Conservation (phyloP, 2,329 filamentous ascomycete genomes). For the Exophiala mesophila region DNA sequence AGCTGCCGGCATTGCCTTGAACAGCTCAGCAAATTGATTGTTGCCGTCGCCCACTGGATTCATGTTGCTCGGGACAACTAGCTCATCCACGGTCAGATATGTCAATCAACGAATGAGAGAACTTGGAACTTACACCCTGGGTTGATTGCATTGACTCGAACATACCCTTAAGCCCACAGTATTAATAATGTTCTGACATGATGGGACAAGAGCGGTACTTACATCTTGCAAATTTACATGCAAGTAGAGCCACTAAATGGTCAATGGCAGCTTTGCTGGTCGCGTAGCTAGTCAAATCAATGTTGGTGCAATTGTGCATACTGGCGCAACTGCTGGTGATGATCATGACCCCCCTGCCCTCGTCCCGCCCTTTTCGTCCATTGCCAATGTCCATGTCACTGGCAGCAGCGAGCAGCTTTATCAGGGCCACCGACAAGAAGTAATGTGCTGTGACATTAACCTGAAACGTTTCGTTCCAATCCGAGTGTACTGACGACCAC, state of each 20-base stretch:
- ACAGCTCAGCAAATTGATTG: conserved; percentile 40
- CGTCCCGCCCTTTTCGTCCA: conserved; percentile 31
- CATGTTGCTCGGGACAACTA: conserved; percentile 43
- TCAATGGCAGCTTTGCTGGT: conserved; percentile 50
- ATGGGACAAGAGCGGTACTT: conserved; percentile 9
- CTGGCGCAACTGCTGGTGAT: conserved; percentile 51
- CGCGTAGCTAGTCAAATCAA: conserved; percentile 50
- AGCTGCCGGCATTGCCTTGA: conserved; percentile 38
- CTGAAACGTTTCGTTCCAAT: conserved; percentile 45
- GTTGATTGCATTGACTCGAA: conserved; percentile 42
- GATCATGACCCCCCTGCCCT: conserved; percentile 45
- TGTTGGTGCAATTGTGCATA: conserved; percentile 50
- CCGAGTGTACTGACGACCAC: conserved; percentile 41
- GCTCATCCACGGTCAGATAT: not conserved
- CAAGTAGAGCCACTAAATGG: conserved; percentile 47
- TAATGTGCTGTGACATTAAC: conserved; percentile 50
- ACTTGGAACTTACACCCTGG: conserved; percentile 38
- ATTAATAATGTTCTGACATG: not conserved
- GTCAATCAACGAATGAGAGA: not conserved
- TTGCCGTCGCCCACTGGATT: conserved; percentile 39
- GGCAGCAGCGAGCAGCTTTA: conserved; percentile 42
- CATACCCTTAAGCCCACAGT: conserved; percentile 33
- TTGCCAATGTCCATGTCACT: conserved; percentile 29
- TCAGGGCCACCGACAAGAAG: conserved; percentile 44
- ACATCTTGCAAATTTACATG: conserved; percentile 42